Evolutionary conservation across 148 eudicot genomes (phyloP), one percentile per base, ranked within the genome.

Genomic region (Arbutus unedo): DNA sequence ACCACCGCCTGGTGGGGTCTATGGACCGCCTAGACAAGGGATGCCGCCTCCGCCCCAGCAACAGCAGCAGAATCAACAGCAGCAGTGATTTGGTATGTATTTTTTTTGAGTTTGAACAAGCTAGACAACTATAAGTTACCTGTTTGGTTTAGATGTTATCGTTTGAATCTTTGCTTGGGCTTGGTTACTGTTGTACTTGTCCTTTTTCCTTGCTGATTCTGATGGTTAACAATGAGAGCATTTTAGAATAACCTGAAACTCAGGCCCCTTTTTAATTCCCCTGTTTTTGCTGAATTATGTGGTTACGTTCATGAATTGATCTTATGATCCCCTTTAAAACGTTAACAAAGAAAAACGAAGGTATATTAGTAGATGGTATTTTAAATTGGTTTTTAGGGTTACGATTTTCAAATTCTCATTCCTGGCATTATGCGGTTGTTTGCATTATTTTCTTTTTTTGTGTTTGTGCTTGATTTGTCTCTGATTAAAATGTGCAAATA

Each of bases 1-100:
- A 3, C 86, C 85, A 6, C 88, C 90, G 3, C 88, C 86, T 25
- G 81, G 81, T 43, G 81, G 81, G 44, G 68, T 78, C 9, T 79
- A 8, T 19, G 81, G 81, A 0, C 92, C 91, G 0, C 93, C 90
- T 59, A 87, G 92, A 2, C 90, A 89, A 3, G 89, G 88, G 4
- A 82, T 87, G 89, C 86, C 86, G 3, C 86, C 83, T 4, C 88
- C 90, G 2, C 90, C 89, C 3, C 74, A 70, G 6, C 74, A 89
- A 82, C 90, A 86, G 50, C 88, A 83, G 71, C 87, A 88, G 76
- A 82, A 86, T 70, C 89, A 87, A 53, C 90, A 88, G 82, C 88
- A 89, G 53, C 82, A 79, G 82, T 82, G 44, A 57, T 54, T 51
- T 71, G 84, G 83, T 77, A 74, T 54, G 71, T 66, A 9, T 31